These are phyloP conservation scores for Starmerella bombi DNA, from an alignment of 805 yeast species.

Conservation along the genomic window DNA sequence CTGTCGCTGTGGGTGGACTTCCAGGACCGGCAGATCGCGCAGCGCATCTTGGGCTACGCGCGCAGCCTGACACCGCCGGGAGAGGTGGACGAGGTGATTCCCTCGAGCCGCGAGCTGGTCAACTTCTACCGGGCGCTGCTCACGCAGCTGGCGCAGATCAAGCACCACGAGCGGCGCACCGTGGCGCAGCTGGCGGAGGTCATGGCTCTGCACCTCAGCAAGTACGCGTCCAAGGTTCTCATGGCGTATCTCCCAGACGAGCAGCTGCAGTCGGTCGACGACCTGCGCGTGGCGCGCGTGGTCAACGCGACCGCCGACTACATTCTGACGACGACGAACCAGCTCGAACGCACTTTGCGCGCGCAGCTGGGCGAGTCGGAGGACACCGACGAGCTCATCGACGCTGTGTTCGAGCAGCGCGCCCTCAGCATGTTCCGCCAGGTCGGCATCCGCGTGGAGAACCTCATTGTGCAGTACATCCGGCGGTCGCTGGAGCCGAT, in stretches of 20 bases:
- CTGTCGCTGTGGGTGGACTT: constrained; percentile 73
- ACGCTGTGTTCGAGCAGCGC: constrained; percentile 11
- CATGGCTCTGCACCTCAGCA: constrained; percentile 52
- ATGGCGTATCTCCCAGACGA: constrained; percentile 36
- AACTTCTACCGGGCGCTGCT: constrained; percentile 60
- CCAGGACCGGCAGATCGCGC: constrained; percentile 52
- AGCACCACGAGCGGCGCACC: constrained; percentile 32
- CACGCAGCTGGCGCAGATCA: constrained; percentile 50
- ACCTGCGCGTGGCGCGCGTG: constrained; percentile 52
- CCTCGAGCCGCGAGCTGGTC: constrained; percentile 79
- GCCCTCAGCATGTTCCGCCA: constrained; percentile 12
- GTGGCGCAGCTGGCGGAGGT: constrained; percentile 39
- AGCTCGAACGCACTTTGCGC: constrained; percentile 44
- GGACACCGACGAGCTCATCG: constrained; percentile 2
- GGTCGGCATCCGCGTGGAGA: constrained; percentile 20
- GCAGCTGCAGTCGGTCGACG: constrained; percentile 37
- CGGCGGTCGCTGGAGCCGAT: constrained; percentile 48
- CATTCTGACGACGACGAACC: constrained; percentile 62
- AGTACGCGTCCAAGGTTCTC: constrained; percentile 42
- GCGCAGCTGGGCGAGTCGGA: not conserved
- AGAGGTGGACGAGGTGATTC: constrained; percentile 47
- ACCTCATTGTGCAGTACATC: constrained; percentile 41
- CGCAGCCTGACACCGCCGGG: constrained; percentile 29
- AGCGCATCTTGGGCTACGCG: constrained; percentile 39
- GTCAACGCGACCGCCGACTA: constrained; percentile 83